phyloP scores from a whole-genome alignment of 2,329 filamentous ascomycete species.

The Phoma herbarum region DNA sequence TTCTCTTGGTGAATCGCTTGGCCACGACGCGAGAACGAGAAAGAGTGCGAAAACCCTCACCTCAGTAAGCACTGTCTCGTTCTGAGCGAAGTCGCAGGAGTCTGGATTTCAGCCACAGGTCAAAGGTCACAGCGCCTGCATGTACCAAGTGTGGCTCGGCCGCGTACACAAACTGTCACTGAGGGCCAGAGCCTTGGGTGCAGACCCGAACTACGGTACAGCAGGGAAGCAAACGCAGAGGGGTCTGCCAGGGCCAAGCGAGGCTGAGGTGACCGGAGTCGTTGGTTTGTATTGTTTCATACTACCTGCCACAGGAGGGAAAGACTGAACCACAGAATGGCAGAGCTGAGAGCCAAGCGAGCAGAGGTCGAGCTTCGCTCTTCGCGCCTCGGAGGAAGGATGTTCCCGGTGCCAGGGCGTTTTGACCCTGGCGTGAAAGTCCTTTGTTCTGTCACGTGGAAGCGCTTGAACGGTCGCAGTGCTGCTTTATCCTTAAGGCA shows the following conservation, averaged over 20 bases:
- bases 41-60: not conserved
- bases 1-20: not conserved
- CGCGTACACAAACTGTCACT: not conserved
- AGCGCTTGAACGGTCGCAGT: not conserved
- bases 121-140: too few relatives aligned
- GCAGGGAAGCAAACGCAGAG: not conserved
- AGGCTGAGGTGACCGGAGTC: not conserved
- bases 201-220: not conserved
- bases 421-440: not conserved
- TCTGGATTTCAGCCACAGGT: conserved; percentile 2
- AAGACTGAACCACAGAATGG: not conserved
- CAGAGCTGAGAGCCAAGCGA: not conserved
- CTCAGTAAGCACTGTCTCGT: not conserved
- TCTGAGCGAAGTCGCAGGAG: not conserved
- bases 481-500: conserved; percentile 7
- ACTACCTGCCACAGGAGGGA: conserved; percentile 1
- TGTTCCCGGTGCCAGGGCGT: not conserved
- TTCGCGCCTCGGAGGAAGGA: not conserved
- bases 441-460: conserved; percentile 11
- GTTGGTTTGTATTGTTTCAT: not conserved
- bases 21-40: not conserved
- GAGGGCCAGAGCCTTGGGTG: not conserved
- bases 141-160: not conserved
- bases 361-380: not conserved
- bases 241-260: not conserved